phyloP scores from a whole-genome alignment of 805 yeast genomes.

The Hermanozyma aechmeae region DNA sequence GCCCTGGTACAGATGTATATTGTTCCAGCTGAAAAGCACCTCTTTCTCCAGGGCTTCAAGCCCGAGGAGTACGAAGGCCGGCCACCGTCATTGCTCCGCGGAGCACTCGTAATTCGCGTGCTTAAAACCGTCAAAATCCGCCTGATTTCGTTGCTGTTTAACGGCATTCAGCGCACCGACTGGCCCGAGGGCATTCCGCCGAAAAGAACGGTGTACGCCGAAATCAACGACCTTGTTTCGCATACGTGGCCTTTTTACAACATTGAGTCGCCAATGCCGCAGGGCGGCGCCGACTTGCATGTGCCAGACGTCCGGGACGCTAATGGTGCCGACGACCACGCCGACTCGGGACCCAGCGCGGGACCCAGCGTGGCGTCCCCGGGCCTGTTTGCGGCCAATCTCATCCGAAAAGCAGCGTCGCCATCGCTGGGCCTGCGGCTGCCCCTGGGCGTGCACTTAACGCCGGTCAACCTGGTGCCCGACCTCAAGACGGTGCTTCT shows the following conservation, averaged over 20 bases:
- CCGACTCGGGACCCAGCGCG: no score
- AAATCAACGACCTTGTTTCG: slow-evolving; percentile 53
- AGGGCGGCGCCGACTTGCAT: slow-evolving; percentile 39
- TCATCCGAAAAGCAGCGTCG: slow-evolving; percentile 19
- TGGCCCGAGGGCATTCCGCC: slow-evolving; percentile 99
- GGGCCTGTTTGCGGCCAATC: slow-evolving; percentile 11
- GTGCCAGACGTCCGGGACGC: slow-evolving; percentile 11
- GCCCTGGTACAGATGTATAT: slow-evolving; percentile 63
- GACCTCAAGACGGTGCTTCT: slow-evolving; percentile 17
- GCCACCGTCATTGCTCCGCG: slow-evolving; percentile 77
- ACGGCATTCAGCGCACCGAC: slow-evolving; percentile 70
- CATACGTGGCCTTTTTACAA: slow-evolving; percentile 90
- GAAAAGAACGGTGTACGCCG: slow-evolving; percentile 56
- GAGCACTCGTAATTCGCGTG: slow-evolving; percentile 63
- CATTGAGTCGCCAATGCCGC: slow-evolving; percentile 12
- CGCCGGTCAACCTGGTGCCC: no score
- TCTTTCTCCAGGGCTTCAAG: slow-evolving; percentile 78
- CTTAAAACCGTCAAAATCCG: slow-evolving; percentile 66
- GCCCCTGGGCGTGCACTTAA: no score
- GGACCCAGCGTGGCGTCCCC: slow-evolving; percentile 6
- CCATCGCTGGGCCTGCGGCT: neutral
- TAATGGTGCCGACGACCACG: no score
- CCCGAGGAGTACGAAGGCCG: slow-evolving; percentile 50
- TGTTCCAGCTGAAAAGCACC: slow-evolving; percentile 68
- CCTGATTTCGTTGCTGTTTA: slow-evolving; percentile 48